Evolutionary conservation across 345 rosid species (phyloP), one percentile per base, ranked within the genome.

Genomic region (Syzygium grande): DNA sequence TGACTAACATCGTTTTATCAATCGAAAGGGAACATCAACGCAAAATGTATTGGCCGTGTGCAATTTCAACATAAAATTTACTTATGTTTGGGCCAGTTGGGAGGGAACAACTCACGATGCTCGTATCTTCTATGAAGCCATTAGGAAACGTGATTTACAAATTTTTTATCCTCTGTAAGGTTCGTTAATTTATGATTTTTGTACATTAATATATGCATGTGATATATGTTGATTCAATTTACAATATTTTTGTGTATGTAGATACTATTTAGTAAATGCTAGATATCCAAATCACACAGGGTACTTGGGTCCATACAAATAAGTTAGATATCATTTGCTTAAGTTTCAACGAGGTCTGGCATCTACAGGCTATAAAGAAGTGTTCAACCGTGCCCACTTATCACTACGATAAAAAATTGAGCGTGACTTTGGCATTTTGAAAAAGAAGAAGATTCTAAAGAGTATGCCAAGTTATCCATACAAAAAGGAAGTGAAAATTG

Each of bases 71-170:
- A 10, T 23, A 11, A 2, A 23, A 58, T 58, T 58, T 58, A 58
- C n/a, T 58, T 23, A 23, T 58, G 0, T 58, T 58, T 58, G 14
- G 29, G 14, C 2, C 0, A 0, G 1, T 58, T 58, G 11, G 1
- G 14, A 58, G 63, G 0, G 0, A 56, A 9, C 1, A 23, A 25
- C 29, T 58, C 29, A 58, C 23, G 29, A 23, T 23, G 23, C 6
- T 58, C 0, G 2, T 23, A 58, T 58, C n/a, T 58, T 58, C 4
- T 58, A 58, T 58, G 3, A 58, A 58, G 6, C 63, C 14, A 58
- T 58, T 10, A 0, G 3, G 3, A 58, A 13, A 58, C 14, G 4
- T 58, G 63, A 58, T 58, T 23, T 58, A 2, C 29, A 58, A 23
- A 23, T 58, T 58, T 2, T 1, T 58, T 3, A 58, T 58, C 29